Evolutionary conservation across 2,329 filamentous ascomycete species (phyloP).

Genomic region (Trichoderma citrinoviride): DNA sequence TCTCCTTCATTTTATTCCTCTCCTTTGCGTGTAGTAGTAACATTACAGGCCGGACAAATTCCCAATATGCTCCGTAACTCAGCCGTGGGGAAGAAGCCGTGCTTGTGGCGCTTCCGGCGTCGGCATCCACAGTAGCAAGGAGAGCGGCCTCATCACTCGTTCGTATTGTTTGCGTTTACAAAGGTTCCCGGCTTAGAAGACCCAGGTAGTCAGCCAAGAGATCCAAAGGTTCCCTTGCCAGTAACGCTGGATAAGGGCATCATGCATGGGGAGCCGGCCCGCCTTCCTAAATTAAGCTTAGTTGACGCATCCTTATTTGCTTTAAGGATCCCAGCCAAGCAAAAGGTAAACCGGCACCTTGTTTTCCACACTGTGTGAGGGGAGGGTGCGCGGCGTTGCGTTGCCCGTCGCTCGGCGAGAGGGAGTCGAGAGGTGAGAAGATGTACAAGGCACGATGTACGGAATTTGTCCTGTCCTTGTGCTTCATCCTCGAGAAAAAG

Average conservation of each 20-base stretch:
- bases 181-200: slow-evolving; percentile 3
- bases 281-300: slow-evolving; percentile 5
- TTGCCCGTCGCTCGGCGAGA: background rate
- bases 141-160: background rate
- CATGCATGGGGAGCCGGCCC: background rate
- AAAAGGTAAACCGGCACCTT: slow-evolving; percentile 13
- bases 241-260: slow-evolving; percentile 7
- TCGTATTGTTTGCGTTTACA: background rate
- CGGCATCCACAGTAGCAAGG: background rate
- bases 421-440: background rate
- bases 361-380: background rate
- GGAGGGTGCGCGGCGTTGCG: background rate
- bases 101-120: background rate
- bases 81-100: background rate
- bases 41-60: background rate
- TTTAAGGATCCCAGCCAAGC: background rate
- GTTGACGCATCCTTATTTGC: slow-evolving; percentile 8
- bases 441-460: background rate
- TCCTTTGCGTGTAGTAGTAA: background rate
- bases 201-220: slow-evolving; percentile 8
- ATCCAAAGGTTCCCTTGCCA: slow-evolving; percentile 18
- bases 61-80: background rate
- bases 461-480: too few species aligned
- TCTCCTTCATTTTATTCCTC: background rate
- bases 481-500: too few species aligned